phyloP scores from a whole-genome alignment of 768 basidiomycete species.

The Mycena galericulata region DNA sequence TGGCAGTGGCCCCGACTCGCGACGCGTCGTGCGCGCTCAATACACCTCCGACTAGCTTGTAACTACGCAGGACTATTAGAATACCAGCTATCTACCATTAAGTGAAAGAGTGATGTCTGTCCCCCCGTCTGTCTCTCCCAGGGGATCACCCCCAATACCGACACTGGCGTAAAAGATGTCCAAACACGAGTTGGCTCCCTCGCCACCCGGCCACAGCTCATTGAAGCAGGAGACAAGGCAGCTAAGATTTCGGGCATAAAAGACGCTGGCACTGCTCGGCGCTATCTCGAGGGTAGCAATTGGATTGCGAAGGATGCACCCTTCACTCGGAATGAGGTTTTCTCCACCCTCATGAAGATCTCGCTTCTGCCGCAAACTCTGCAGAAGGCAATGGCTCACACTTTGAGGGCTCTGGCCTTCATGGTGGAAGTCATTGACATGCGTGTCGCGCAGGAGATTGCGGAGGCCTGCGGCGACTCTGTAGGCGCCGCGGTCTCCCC shows the following conservation, averaged over 20 bases:
- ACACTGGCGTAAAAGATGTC: background rate
- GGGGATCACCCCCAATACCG: conserved; percentile 8
- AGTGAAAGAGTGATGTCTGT: conserved; percentile 1
- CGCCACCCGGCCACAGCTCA: background rate
- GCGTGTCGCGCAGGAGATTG: background rate
- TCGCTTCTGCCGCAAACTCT: background rate
- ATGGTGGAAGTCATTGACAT: background rate
- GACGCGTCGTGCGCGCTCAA: background rate
- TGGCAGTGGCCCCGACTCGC: background rate
- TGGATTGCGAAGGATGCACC: background rate
- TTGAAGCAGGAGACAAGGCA: background rate
- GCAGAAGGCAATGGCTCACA: background rate
- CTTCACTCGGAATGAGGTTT: background rate
- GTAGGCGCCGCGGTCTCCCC: background rate
- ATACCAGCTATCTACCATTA: background rate
- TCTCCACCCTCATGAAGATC: background rate
- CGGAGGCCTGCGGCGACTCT: background rate
- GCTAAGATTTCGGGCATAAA: background rate
- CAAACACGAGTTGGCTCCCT: background rate
- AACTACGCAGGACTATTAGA: background rate
- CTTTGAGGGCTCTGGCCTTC: background rate
- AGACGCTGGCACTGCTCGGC: background rate
- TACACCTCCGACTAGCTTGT: background rate
- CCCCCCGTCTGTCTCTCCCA: background rate
- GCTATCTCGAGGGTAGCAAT: background rate